Base-by-base conservation (phyloP, 2,329 filamentous ascomycete species). In the Ceratocystis huliohia region DNA sequence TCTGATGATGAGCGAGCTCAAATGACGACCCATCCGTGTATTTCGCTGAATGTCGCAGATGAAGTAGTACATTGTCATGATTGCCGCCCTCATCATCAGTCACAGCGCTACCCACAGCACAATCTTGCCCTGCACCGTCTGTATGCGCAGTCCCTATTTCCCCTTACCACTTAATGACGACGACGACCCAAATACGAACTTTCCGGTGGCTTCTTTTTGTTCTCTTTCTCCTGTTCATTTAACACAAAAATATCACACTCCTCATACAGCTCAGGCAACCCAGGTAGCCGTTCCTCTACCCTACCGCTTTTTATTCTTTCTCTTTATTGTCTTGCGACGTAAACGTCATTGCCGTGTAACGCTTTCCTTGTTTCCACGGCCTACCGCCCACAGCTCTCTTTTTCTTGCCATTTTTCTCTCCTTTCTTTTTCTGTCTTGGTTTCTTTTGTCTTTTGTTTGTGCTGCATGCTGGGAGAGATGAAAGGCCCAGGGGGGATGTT, bases 61-160 rank as follows among this genome's bases (percentile, higher is more conserved):
- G 48, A 25, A 25, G 48, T 25, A 13, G 15, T 41, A 41, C 37
- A 41, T 15, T 41, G 37, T 15, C 37, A 41, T 41, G 37, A 15
- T 41, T 41, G 48, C 20, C 48, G 15, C 25, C 7, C 48, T 53
- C 48, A 28, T 53, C 48, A 25, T 53, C 20, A 8, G 46, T 30
- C 28, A 13, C 28, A 33, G 13, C 48, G 22, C 17, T 10, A 50
- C 17, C 48, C n/a, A 10, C 48, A 13, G 17, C n/a, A 50, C 22
- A 13, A 37, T 33, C 15, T 59, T 59, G 56, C 56, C 28, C n/a
- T 59, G 28, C 25, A 33, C 30, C 25, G 56, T n/a, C 13, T 59
- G 28, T 33, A 17, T 59, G 25, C 56, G 56, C 56, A 61, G 71
- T 73, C 67, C 69, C 73, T 74, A 73, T 69, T 73, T 37, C 17